Evolutionary conservation across 768 basidiomycete genomes (phyloP), one percentile per base, ranked within the genome.

Genomic region (Psilocybe cyanescens): DNA sequence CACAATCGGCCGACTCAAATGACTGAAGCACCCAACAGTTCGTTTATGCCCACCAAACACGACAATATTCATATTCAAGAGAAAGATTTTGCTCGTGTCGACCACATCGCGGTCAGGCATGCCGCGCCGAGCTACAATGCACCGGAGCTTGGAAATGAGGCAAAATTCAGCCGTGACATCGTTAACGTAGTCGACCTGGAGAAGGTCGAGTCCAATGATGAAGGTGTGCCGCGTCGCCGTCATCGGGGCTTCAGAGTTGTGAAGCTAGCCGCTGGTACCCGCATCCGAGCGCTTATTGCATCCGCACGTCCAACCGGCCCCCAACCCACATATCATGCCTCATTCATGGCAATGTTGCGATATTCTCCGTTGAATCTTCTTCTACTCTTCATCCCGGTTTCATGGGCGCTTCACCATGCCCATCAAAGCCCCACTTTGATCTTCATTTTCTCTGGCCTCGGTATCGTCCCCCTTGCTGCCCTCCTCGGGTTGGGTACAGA

Each of bases 401-500:
- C 81, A 1, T 80, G 82, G 82, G 81, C 78, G 2, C 68, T 84
- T 53, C 77, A 83, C 63, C 79, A 74, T 62, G 75, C 75, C 17
- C 76, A 82, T 60, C 78, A 80, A 60, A 77, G 72, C 46, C 74
- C 80, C 29, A 83, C 81, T 2, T 70, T 81, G 55, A 73, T 81
- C 55, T 86, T 84, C 69, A 65, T 81, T 30, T 80, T 79, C 58
- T 81, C 80, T 3, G 76, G 78, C 60, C 74, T 86, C 39, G 78
- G 78, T 5, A 81, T 84, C 67, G 74, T 85, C 49, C 84, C 83
- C 1, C 76, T 85, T 39, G 82, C 83, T 30, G 82, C 79, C 11
- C 68, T 84, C 31, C 75, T 83, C 31, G 82, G 82, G 3, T 76
- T 84, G 48, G 82, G 82, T 35, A 85, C 84, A 0, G 84, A 85